These are phyloP conservation scores for Corrigiola litoralis DNA, from an alignment of 179 eudicot genomes.

Conservation along the genomic window DNA sequence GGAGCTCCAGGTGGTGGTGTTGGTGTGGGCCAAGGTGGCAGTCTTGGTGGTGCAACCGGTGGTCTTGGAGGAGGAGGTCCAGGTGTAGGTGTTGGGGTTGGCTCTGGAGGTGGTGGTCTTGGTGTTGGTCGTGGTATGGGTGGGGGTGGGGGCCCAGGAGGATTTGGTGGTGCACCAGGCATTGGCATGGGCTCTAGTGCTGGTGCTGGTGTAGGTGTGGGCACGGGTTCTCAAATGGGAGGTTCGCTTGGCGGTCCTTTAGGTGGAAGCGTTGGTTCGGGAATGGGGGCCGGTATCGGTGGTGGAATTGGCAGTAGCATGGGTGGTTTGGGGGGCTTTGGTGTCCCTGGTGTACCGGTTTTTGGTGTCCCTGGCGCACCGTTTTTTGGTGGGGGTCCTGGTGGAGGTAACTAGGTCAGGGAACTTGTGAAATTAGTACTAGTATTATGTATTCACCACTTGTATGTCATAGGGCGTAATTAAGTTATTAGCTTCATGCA, in stretches of 20 bases:
- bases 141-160: not conserved
- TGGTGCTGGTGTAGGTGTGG: constrained; percentile 4
- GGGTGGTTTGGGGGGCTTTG: constrained; percentile 12
- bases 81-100: constrained; percentile 5
- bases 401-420: constrained; percentile 6
- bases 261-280: not conserved
- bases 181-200: not conserved
- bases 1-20: constrained; percentile 2
- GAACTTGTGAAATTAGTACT: too few relatives aligned
- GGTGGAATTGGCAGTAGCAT: constrained; percentile 2
- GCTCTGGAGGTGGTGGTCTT: constrained; percentile 6
- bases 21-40: constrained; percentile 3
- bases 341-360: constrained; percentile 15
- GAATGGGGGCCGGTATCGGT: constrained; percentile 9
- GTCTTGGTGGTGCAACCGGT: constrained; percentile 6
- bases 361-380: constrained; percentile 14
- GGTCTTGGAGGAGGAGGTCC: constrained; percentile 14
- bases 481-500: not conserved
- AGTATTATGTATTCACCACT: not conserved
- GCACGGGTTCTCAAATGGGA: constrained; percentile 11
- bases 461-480: not conserved
- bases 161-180: not conserved
- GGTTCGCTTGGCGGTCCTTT: constrained; percentile 18
- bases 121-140: constrained; percentile 1
- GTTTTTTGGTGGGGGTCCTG: constrained; percentile 6